A percentile compares a stretch with the other conserved stretches of the same genome.
phyloP scores from a whole-genome alignment of 139 green algal species.

The Chlamydomonas eustigma region DNA sequence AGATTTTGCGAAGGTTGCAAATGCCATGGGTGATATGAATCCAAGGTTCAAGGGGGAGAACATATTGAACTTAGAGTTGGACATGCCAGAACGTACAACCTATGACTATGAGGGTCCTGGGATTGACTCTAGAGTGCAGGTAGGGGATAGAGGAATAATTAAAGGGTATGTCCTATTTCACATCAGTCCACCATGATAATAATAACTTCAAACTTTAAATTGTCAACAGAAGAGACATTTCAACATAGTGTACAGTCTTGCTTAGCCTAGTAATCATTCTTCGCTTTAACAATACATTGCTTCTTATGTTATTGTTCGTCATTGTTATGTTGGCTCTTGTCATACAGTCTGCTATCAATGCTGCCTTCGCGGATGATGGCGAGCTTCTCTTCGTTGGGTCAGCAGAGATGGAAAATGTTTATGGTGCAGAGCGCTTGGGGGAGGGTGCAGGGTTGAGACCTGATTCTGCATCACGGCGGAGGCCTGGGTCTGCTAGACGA shows the following conservation, averaged over 20 bases:
- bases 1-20: constrained; percentile 52
- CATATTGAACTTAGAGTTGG: constrained; percentile 69
- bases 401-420: constrained; percentile 4
- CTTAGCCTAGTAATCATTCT: too few relatives aligned
- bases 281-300: too few relatives aligned
- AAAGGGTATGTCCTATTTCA: too few relatives aligned
- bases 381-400: constrained; percentile 48
- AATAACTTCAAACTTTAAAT: too few relatives aligned
- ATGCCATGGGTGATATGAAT: constrained; percentile 67
- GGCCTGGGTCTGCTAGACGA: constrained; percentile 6
- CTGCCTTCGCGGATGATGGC: constrained; percentile 48
- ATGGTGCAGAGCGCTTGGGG: background rate
- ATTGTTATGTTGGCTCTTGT: too few relatives aligned
- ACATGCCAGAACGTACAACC: constrained; percentile 68
- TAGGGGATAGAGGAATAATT: constrained; percentile 5
- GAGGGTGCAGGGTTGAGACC: background rate
- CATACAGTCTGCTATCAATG: constrained; percentile 49
- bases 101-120: constrained; percentile 52
- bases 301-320: too few relatives aligned
- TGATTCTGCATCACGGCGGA: background rate
- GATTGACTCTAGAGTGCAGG: constrained; percentile 47
- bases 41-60: constrained; percentile 75
- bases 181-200: too few relatives aligned
- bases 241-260: too few relatives aligned
- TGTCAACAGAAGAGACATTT: too few relatives aligned